Evolutionary conservation across 345 rosid species (phyloP).

Genomic region (Diplotaxis tenuifolia): DNA sequence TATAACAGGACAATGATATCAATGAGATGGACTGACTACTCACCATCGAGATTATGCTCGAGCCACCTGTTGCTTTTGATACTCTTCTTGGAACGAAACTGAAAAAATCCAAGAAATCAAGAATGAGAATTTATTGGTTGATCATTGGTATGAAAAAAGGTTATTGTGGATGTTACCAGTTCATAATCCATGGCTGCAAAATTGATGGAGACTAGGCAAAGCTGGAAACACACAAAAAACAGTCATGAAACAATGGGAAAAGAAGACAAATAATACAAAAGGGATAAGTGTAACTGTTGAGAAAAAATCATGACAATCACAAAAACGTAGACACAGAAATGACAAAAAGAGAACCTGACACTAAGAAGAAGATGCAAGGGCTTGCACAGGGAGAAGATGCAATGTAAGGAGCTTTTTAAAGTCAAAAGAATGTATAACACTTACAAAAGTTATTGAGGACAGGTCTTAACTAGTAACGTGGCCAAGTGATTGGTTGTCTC

Average conservation of each 20-base stretch:
- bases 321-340: neutral
- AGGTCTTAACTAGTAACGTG: slow-evolving; percentile 28
- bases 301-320: slow-evolving; percentile 20
- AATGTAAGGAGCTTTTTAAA: slow-evolving; percentile 7
- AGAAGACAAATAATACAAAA: slow-evolving; percentile 24
- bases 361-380: neutral
- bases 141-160: neutral
- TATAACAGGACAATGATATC: neutral
- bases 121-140: slow-evolving; percentile 18
- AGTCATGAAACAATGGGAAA: slow-evolving; percentile 27
- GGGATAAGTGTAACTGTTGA: neutral
- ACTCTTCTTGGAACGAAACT: slow-evolving; percentile 41
- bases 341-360: slow-evolving; percentile 22
- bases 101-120: slow-evolving; percentile 28
- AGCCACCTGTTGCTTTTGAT: slow-evolving; percentile 54
- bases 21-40: slow-evolving; percentile 20
- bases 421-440: slow-evolving; percentile 31
- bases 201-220: slow-evolving; percentile 31
- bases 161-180: slow-evolving; percentile 21
- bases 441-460: slow-evolving; percentile 23
- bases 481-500: slow-evolving; percentile 36
- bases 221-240: slow-evolving; percentile 37
- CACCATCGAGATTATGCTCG: slow-evolving; percentile 48
- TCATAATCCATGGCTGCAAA: slow-evolving; percentile 37
- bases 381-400: slow-evolving; percentile 3